Evolutionary conservation across 306 rosid species (phyloP), one percentile per base, ranked within the genome.

Genomic region (Adenanthera pavonina): DNA sequence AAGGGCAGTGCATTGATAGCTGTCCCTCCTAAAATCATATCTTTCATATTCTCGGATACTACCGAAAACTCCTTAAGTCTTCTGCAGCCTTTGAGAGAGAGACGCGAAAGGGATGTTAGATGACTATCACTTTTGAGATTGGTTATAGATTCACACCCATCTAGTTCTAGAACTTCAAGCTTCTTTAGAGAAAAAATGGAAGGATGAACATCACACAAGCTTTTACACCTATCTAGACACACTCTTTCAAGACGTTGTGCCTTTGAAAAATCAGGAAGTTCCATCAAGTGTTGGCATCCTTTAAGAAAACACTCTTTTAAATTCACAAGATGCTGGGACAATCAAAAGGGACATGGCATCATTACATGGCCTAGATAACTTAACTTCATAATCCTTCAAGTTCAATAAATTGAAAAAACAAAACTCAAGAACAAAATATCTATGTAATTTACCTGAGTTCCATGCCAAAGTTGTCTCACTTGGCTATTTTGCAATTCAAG

Each of bases 381-480:
- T 1, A 44, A 44, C 6, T 44, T 44, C 10, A 44, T 25, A 25
- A 25, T 25, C 30, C 30, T 25, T 25, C 43, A 25, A 25, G 30
- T 25, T 25, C 30, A 25, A 25, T 25, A 25, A 25, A 25, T 25
- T 25, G 30, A 25, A 25, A 25, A 25, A 25, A 25, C 1, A 25
- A 25, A 25, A 25, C 1, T 25, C 30, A 25, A 25, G 30, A 0
- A 25, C 30, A 25, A 40, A 40, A 40, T 40, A 40, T 40, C 43
- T 40, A 40, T 40, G 43, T 40, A 40, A 5, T 47, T 51, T 76
- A 83, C 90, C 86, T 61, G 53, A 0, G 1, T 11, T 17, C 70
- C 70, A 17, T 79, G 16, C 88, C 90, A 84, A 2, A 87, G 76
- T 8, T 72, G 19, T 48, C 51, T 17, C 30, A 87, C 3, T 7